These are phyloP conservation scores for Cairneyella variabilis DNA, from an alignment of 495 filamentous ascomycete genomes.

Conservation along the genomic window DNA sequence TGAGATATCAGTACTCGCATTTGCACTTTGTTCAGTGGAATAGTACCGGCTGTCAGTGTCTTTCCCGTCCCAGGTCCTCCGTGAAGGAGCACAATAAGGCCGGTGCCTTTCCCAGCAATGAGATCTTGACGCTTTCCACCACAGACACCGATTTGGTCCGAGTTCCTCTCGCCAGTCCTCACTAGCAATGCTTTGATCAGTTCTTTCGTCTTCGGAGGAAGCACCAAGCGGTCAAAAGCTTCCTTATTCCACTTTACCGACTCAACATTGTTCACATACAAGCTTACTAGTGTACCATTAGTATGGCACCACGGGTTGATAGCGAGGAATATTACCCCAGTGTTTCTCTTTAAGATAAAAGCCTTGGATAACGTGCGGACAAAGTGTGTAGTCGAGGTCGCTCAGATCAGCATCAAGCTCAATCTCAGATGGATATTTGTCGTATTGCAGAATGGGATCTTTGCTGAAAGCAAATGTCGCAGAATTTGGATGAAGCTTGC, in stretches of 20 bases:
- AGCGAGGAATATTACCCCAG: background rate
- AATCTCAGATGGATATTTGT: background rate
- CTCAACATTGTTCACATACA: background rate
- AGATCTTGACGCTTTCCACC: conserved; percentile 46
- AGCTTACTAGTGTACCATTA: background rate
- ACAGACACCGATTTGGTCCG: background rate
- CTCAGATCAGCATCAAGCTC: background rate
- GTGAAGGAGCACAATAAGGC: conserved; percentile 67
- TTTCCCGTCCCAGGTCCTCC: conserved; percentile 83
- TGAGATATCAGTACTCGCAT: background rate
- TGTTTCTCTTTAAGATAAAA: background rate
- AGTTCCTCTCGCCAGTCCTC: background rate
- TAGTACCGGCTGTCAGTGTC: conserved; percentile 81
- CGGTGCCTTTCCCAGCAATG: conserved; percentile 70
- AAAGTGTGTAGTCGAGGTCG: background rate
- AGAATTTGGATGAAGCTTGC: background rate
- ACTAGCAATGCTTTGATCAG: background rate
- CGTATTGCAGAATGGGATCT: background rate
- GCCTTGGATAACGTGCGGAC: background rate
- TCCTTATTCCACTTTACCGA: background rate
- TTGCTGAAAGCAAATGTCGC: background rate
- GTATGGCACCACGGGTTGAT: background rate
- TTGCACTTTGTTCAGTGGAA: no score
- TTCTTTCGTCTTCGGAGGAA: background rate
- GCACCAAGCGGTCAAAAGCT: background rate